These are phyloP conservation scores for Apocynum venetum DNA, from an alignment of 257 asterid genomes.

Conservation along the genomic window DNA sequence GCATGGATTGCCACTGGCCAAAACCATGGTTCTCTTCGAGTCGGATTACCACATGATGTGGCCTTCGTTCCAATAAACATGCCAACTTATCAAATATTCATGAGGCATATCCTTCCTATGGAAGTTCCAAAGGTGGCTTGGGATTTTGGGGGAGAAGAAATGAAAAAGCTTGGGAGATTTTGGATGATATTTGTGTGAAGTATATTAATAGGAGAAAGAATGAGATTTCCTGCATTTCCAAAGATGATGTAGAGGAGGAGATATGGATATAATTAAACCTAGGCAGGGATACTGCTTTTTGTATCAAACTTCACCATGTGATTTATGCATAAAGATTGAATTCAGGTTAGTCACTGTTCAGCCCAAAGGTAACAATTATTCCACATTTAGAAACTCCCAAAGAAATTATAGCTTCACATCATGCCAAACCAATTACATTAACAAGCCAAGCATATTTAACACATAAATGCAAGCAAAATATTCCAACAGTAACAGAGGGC, in stretches of 20 bases:
- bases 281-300: no score
- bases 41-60: slow-evolving; percentile 40
- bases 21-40: slow-evolving; percentile 21
- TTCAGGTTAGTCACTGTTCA: no score
- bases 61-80: slow-evolving; percentile 43
- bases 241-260: slow-evolving; percentile 15
- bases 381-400: no score
- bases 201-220: slow-evolving; percentile 29
- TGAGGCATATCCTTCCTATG: slow-evolving; percentile 44
- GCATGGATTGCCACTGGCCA: slow-evolving; percentile 42
- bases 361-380: no score
- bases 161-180: slow-evolving; percentile 32
- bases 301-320: no score
- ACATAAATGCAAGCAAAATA: no score
- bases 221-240: slow-evolving; percentile 24
- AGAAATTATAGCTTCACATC: no score
- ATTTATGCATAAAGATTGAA: no score
- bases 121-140: slow-evolving; percentile 45
- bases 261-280: slow-evolving; percentile 50
- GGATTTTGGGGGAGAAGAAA: slow-evolving; percentile 41
- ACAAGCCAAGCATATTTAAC: no score
- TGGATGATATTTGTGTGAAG: slow-evolving; percentile 30
- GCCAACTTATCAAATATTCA: slow-evolving; percentile 51
- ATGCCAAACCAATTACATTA: no score
- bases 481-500: no score